Percentiles rank a stretch among this genome's conserved stretches.
Evolutionary conservation across 192 early-diverging fungal species (phyloP).

Genomic region (Backusella tarrabulga): DNA sequence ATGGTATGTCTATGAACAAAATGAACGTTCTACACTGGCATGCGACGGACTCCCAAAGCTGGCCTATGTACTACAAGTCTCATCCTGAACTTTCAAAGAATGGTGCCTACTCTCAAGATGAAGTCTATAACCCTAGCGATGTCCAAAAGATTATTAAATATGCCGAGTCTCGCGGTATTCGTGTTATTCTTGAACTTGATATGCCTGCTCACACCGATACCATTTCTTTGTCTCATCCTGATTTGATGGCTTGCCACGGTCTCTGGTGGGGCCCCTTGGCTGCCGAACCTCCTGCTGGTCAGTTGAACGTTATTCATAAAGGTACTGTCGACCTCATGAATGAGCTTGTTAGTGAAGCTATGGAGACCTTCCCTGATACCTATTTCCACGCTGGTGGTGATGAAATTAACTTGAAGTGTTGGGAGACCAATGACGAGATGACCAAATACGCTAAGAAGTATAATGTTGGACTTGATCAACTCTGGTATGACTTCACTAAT

Average conservation of each 20-base stretch:
- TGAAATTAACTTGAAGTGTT: slow-evolving; percentile 69
- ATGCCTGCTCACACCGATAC: slow-evolving; percentile 75
- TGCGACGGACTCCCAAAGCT: slow-evolving; percentile 65
- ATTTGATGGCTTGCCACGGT: slow-evolving; percentile 58
- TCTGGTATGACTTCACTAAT: slow-evolving; percentile 27
- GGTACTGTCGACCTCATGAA: slow-evolving; percentile 57
- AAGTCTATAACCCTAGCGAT: slow-evolving; percentile 70
- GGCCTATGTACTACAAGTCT: slow-evolving; percentile 64
- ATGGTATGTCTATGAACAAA: slow-evolving; percentile 73
- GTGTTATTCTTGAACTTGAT: slow-evolving; percentile 85
- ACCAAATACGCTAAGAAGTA: slow-evolving; percentile 23
- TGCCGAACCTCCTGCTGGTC: slow-evolving; percentile 79
- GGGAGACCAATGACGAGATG: slow-evolving; percentile 38
- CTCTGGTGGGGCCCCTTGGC: slow-evolving; percentile 63
- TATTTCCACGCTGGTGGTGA: slow-evolving; percentile 77
- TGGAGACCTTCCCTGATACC: slow-evolving; percentile 64
- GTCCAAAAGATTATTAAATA: slow-evolving; percentile 66
- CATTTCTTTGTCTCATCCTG: slow-evolving; percentile 42
- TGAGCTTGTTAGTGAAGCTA: slow-evolving; percentile 58
- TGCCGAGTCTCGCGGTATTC: slow-evolving; percentile 70
- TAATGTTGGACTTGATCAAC: slow-evolving; percentile 14
- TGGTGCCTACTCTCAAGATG: slow-evolving; percentile 61
- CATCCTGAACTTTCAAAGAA: slow-evolving; percentile 60
- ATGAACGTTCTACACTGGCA: slow-evolving; percentile 82
- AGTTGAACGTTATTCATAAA: slow-evolving; percentile 68